These are phyloP conservation scores for Apodospora peruviana DNA, from an alignment of 495 filamentous ascomycete species.

Conservation along the genomic window DNA sequence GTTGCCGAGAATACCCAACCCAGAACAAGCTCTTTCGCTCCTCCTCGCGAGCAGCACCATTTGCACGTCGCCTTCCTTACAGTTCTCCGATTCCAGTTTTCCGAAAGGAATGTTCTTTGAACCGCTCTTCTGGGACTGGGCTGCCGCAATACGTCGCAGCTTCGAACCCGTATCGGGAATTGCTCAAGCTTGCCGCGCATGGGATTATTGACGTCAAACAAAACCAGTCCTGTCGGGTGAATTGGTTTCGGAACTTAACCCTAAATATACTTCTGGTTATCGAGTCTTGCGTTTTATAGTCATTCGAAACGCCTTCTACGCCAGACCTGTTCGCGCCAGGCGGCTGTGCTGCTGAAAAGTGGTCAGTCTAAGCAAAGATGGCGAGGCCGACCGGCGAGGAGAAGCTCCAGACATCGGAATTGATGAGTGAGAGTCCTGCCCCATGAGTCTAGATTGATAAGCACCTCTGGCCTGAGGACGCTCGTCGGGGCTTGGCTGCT, in stretches of 20 bases:
- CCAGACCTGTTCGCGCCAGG: slow-evolving; percentile 12
- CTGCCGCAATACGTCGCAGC: slow-evolving; percentile 31
- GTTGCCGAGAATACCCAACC: slow-evolving; percentile 4
- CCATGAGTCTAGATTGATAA: slow-evolving; percentile 62
- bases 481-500: slow-evolving; percentile 57
- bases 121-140: slow-evolving; percentile 31
- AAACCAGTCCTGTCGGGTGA: slow-evolving; percentile 39
- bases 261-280: slow-evolving; percentile 58
- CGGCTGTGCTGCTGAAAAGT: slow-evolving; percentile 38
- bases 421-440: slow-evolving; percentile 35
- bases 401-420: slow-evolving; percentile 38
- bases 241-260: slow-evolving; percentile 73
- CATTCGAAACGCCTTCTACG: slow-evolving; percentile 38
- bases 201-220: slow-evolving; percentile 21
- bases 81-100: slow-evolving; percentile 63
- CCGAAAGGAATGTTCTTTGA: slow-evolving; percentile 53
- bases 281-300: slow-evolving; percentile 41
- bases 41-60: slow-evolving; percentile 32
- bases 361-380: slow-evolving; percentile 17
- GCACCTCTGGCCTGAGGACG: slow-evolving; percentile 54
- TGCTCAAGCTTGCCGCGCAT: slow-evolving; percentile 28
- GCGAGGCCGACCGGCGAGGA: slow-evolving; percentile 33
- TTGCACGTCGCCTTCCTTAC: slow-evolving; percentile 60
- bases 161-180: slow-evolving; percentile 34
- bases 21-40: slow-evolving; percentile 33